Base-by-base conservation (phyloP, 2,329 filamentous ascomycete genomes). In the Trichoderma gracile region DNA sequence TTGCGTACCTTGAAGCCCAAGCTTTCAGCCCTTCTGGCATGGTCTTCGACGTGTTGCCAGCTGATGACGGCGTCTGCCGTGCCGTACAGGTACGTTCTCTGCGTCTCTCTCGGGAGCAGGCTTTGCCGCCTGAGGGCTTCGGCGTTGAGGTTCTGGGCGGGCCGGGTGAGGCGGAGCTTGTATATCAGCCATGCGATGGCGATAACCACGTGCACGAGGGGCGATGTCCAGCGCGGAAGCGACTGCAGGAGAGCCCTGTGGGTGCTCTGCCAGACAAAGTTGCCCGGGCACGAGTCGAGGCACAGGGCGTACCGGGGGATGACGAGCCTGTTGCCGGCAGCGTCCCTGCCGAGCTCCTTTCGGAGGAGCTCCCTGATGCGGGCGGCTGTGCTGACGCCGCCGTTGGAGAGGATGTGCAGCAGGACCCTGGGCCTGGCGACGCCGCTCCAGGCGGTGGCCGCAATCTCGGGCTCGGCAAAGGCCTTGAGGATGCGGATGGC, bases 81-180 rank as follows among this genome's bases (percentile, higher is more conserved):
- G 12, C 81, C 79, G 65, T 85, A 86, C 19, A 86, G 67, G 66
- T 86, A 87, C n/a, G 78, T 74, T 42, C 84, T 76, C 21, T 78
- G 73, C 4, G 74, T 75, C 71, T 84, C 81, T 38, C 69, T 70
- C 12, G 69, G 71, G 54, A 78, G 70, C 42, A 73, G 68, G 8
- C 66, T 64, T 30, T 64, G 58, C 23, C 76, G 71, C 57, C 81
- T 81, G 62, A 81, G 74, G 55, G 74, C 73, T 64, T 71, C 70
- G 19, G 71, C 76, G 67, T 77, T 78, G 61, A 66, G 70, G 14
- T 75, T 71, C 9, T 79, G 70, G 7, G 72, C 71, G 9, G 71
- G 69, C 62, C 68, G 63, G 67, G 73, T 61, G 66, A 74, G 63
- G 71, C 69, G 67, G 47, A 72, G 70, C 53, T 76, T 67, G 63